These are phyloP conservation scores for Boletus tylopilopsis DNA, from an alignment of 768 basidiomycete genomes.

Conservation along the genomic window DNA sequence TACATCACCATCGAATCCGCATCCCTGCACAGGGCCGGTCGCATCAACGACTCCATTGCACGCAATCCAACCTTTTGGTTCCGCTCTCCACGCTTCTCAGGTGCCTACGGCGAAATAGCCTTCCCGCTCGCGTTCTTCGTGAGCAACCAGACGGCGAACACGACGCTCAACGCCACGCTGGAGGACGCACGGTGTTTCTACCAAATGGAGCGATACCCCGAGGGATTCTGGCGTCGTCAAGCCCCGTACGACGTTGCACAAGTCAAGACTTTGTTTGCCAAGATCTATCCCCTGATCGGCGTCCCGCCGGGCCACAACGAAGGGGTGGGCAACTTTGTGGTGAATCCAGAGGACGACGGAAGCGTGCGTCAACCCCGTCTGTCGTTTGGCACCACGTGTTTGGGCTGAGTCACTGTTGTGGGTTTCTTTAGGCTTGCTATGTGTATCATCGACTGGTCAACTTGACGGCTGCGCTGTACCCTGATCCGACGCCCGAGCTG, in stretches of 20 bases:
- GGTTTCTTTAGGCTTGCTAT: neutral
- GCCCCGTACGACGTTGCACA: constrained; percentile 6
- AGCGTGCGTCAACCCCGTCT: too few relatives aligned
- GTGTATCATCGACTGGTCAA: neutral
- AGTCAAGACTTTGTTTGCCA: neutral
- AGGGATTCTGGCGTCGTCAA: constrained; percentile 18
- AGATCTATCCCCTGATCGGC: neutral
- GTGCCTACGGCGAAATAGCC: constrained; percentile 17
- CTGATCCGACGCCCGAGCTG: constrained; percentile 16
- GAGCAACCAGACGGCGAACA: constrained; percentile 20
- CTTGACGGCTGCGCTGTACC: constrained; percentile 8
- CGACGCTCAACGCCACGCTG: constrained; percentile 13
- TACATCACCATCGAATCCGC: constrained; percentile 22
- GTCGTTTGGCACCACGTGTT: neutral
- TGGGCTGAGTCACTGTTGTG: neutral
- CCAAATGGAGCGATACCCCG: constrained; percentile 11
- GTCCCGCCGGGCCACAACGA: constrained; percentile 16
- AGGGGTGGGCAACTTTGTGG: constrained; percentile 15
- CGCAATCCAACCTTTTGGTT: constrained; percentile 22
- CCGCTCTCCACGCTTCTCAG: constrained; percentile 14
- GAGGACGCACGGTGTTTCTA: constrained; percentile 15
- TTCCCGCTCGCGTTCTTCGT: constrained; percentile 25
- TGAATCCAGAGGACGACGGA: constrained; percentile 6
- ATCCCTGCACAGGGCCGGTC: constrained; percentile 15
- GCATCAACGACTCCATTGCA: constrained; percentile 26